Evolutionary conservation across 345 rosid species (phyloP), one percentile per base, ranked within the genome.

Genomic region (Hibiscus tridactylites): DNA sequence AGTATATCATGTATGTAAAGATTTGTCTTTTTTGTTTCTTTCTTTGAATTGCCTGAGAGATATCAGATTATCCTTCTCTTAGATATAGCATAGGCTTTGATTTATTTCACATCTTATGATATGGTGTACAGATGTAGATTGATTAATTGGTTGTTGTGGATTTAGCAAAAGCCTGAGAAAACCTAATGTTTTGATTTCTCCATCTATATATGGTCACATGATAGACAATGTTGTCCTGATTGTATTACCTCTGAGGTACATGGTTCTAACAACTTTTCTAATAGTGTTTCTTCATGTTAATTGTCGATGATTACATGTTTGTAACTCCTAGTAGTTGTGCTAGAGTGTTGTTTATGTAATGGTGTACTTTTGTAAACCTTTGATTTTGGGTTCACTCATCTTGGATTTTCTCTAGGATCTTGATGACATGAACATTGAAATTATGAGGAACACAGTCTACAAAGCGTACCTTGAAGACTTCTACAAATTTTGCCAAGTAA

Each of bases 181-280:
- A 46, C 39, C 56, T 75, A 21, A 60, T 11, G 11, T 75, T 5
- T 81, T 35, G 2, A 12, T 61, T 75, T 44, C 74, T 64, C 69
- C 16, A 60, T 80, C 53, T 81, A 95, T 98, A 78, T 95, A 95
- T 65, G 99, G 99, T 57, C 99, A 95, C 81, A 95, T 95, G 99
- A 95, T 95, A 78, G 99, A 95, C 83, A 95, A 95, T 86, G 99
- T 95, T 65, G 99, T 95, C 71, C 81, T 95, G 84, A 95, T 95
- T 85, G 99, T 78, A 83, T 95, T 71, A 92, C 99, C 10, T 95
- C 99, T 9, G 99, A 95, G 94, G 99, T 92, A 82, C 50, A 8
- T 8, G 21, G 28, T 39, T 73, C 42, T 47, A 12, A 39, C 39
- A 21, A 16, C 12, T 71, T 19, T 11, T 35, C 13, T 57, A 0